These are phyloP conservation scores for Firmiana major DNA, from an alignment of 345 rosid species.

Conservation along the genomic window DNA sequence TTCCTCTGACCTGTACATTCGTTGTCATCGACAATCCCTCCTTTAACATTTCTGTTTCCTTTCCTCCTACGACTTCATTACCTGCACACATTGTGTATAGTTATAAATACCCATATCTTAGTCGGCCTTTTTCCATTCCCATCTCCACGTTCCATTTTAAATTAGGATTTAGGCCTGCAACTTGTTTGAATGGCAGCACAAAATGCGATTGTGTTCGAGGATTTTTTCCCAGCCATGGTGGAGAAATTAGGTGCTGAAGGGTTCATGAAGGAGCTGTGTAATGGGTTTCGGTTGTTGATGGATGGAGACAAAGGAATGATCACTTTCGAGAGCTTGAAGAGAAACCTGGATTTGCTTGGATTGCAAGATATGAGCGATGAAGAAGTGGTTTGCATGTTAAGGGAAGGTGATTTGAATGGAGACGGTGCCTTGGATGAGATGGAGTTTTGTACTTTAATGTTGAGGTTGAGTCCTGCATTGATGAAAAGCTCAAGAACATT, in stretches of 20 bases:
- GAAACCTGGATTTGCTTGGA: conserved; percentile 38
- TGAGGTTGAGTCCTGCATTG: conserved; percentile 53
- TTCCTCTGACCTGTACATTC: conserved; percentile 12
- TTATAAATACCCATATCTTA: neutral
- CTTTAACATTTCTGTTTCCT: neutral
- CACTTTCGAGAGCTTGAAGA: conserved; percentile 52
- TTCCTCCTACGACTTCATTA: neutral
- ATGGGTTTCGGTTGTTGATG: conserved; percentile 50
- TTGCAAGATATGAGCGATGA: conserved; percentile 43
- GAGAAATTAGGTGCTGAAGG: conserved; percentile 49
- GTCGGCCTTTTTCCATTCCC: neutral
- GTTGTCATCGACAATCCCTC: conserved; percentile 6
- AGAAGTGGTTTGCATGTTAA: conserved; percentile 42
- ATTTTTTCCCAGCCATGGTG: conserved; percentile 54
- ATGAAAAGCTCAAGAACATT: conserved; percentile 34
- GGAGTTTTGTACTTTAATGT: conserved; percentile 64
- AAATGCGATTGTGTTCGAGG: conserved; percentile 35
- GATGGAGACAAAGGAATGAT: conserved; percentile 43
- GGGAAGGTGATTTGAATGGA: conserved; percentile 56
- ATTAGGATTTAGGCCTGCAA: neutral
- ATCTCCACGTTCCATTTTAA: neutral
- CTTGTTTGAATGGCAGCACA: neutral
- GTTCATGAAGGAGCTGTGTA: conserved; percentile 49
- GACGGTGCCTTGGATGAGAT: conserved; percentile 46
- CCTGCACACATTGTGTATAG: neutral